Evolutionary conservation across 768 basidiomycete species (phyloP).

Genomic region (Aureoboletus auriporus): DNA sequence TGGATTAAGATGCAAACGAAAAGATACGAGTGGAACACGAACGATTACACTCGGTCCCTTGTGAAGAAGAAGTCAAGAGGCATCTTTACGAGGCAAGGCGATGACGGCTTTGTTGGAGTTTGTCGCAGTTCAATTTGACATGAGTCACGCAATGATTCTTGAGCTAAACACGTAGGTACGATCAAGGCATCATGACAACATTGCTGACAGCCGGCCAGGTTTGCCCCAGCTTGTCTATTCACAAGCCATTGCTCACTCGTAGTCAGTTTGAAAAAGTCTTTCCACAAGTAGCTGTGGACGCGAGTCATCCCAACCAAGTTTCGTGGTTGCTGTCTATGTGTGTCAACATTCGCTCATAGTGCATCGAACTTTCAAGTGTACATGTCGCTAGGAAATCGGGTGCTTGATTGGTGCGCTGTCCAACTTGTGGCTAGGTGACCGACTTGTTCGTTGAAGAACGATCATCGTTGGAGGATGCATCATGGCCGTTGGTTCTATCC

Average conservation of each 20-base stretch:
- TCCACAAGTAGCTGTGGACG: conserved; percentile 46
- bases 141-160: conserved; percentile 6
- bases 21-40: too few species aligned
- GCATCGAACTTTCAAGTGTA: not conserved
- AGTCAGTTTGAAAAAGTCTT: conserved; percentile 53
- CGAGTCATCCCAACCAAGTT: conserved; percentile 42
- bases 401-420: conserved; percentile 47
- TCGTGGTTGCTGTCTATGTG: conserved; percentile 58
- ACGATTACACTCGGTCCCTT: not conserved
- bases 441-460: conserved; percentile 53
- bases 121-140: conserved; percentile 39
- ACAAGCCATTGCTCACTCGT: conserved; percentile 2
- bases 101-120: conserved; percentile 50
- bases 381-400: conserved; percentile 36
- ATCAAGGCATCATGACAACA: conserved; percentile 71
- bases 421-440: conserved; percentile 59
- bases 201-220: conserved; percentile 54
- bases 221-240: not conserved
- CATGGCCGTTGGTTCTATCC: conserved; percentile 60
- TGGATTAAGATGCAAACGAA: too few species aligned
- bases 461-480: conserved; percentile 56
- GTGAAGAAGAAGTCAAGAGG: conserved; percentile 7
- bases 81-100: conserved; percentile 31
- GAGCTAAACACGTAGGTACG: conserved; percentile 40
- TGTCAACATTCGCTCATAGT: conserved; percentile 4